Evolutionary conservation across 306 rosid genomes (phyloP).

Genomic region (Cucurbita pepo): DNA sequence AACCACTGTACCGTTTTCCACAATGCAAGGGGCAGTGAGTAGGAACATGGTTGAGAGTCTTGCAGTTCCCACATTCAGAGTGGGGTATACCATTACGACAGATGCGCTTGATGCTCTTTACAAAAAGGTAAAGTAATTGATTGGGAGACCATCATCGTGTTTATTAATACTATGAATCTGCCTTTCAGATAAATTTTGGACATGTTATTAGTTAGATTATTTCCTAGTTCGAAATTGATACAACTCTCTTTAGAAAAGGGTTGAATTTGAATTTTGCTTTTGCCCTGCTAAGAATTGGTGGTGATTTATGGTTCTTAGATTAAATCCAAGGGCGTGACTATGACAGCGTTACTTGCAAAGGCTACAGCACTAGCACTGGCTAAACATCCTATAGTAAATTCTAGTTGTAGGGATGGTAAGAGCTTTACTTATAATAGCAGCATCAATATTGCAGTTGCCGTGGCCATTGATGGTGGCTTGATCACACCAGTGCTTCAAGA

Average conservation of each 20-base stretch:
- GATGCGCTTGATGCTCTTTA: constrained; percentile 79
- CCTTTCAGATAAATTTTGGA: background rate
- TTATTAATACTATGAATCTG: background rate
- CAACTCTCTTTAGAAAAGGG: background rate
- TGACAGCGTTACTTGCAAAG: constrained; percentile 98
- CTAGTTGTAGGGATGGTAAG: constrained; percentile 91
- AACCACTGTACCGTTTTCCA: constrained; percentile 72
- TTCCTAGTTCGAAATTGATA: background rate
- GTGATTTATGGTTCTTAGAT: constrained; percentile 26
- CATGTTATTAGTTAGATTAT: background rate
- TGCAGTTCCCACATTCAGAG: constrained; percentile 75
- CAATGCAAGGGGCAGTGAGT: constrained; percentile 94
- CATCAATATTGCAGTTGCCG: constrained; percentile 88
- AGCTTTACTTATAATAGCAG: constrained; percentile 76
- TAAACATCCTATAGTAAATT: constrained; percentile 80
- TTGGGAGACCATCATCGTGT: background rate
- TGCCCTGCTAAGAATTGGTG: background rate
- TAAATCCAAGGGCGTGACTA: constrained; percentile 93
- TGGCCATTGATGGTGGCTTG: constrained; percentile 80
- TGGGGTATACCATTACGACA: constrained; percentile 76
- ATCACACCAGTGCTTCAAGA: constrained; percentile 91
- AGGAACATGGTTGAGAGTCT: constrained; percentile 86
- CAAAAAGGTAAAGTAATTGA: constrained; percentile 48
- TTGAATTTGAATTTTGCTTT: background rate
- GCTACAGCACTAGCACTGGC: constrained; percentile 85